Conservation (phyloP, 192 early-diverging fungal species). For the Fimicolochytrium jonesii region DNA sequence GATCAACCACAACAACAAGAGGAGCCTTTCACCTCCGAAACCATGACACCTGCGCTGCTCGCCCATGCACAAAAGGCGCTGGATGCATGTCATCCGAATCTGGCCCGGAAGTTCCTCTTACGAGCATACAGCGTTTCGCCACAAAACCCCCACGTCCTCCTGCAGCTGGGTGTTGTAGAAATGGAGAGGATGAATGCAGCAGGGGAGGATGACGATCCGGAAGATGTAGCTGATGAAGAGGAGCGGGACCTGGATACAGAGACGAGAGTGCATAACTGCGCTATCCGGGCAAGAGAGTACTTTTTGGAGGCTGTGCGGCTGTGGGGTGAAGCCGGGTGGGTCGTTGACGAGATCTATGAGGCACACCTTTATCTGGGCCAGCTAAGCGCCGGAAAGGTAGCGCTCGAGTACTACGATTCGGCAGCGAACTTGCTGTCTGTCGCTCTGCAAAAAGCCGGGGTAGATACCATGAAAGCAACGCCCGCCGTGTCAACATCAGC, state of each 20-base stretch:
- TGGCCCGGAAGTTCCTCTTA: slow-evolving; percentile 66
- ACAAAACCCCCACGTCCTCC: slow-evolving; percentile 55
- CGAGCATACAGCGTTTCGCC: slow-evolving; percentile 63
- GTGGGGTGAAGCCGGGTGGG: no score
- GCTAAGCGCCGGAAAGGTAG: slow-evolving; percentile 36
- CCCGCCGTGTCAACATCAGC: no score
- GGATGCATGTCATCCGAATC: slow-evolving; percentile 71
- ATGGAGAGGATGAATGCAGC: slow-evolving; percentile 69
- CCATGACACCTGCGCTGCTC: slow-evolving; percentile 16
- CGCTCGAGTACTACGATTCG: slow-evolving; percentile 30
- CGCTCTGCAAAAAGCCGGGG: no score
- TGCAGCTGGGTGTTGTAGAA: slow-evolving; percentile 68
- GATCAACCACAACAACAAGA: no score
- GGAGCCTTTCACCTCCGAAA: no score
- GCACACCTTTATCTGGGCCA: slow-evolving; percentile 84
- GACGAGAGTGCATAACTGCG: no score
- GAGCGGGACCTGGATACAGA: no score
- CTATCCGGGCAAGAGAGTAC: slow-evolving; percentile 34
- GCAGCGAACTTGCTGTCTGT: no score
- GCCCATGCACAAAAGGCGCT: slow-evolving; percentile 36
- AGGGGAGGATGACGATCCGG: slow-evolving; percentile 49
- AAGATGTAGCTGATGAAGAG: not conserved
- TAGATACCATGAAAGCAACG: no score
- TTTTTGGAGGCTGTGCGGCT: slow-evolving; percentile 66
- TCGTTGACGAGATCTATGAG: slow-evolving; percentile 61